Evolutionary conservation across 768 basidiomycete species (phyloP).

Genomic region (Kwoniella mangroviensis): DNA sequence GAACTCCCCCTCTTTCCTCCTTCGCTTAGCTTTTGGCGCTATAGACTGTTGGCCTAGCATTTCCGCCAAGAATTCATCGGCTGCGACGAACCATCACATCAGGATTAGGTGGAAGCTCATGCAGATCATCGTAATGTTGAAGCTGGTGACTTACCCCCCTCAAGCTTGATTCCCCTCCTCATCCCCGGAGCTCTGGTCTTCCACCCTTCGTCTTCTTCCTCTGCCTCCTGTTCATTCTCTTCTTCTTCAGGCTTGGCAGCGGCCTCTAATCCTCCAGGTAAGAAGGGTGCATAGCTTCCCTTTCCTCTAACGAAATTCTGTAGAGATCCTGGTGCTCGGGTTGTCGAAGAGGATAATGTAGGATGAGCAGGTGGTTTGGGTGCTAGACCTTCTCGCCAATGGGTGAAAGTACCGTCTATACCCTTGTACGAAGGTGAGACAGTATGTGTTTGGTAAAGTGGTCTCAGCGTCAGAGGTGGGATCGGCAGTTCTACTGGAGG

Average conservation of each 20-base stretch:
- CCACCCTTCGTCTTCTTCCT: constrained; percentile 58
- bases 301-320: constrained; percentile 90
- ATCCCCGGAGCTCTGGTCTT: constrained; percentile 81
- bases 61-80: constrained; percentile 53
- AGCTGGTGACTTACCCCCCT: constrained; percentile 41
- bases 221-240: constrained; percentile 54
- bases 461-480: constrained; percentile 60
- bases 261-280: constrained; percentile 89
- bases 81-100: neutral
- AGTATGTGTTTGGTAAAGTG: constrained; percentile 51
- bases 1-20: constrained; percentile 45
- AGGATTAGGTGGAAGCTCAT: no score
- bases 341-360: constrained; percentile 81
- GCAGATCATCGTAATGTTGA: no score
- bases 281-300: constrained; percentile 88
- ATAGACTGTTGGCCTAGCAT: constrained; percentile 47
- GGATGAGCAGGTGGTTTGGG: constrained; percentile 58
- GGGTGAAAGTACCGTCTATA: constrained; percentile 47
- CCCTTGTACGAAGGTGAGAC: constrained; percentile 48
- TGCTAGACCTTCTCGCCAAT: constrained; percentile 67
- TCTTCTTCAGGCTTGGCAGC: constrained; percentile 46
- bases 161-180: constrained; percentile 73
- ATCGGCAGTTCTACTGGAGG: constrained; percentile 68
- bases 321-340: constrained; percentile 77
- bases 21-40: constrained; percentile 51